A percentile compares a stretch with the other conserved stretches of the same genome.
phyloP scores from a whole-genome alignment of 495 filamentous ascomycete species.

The Endocarpon pusillum region DNA sequence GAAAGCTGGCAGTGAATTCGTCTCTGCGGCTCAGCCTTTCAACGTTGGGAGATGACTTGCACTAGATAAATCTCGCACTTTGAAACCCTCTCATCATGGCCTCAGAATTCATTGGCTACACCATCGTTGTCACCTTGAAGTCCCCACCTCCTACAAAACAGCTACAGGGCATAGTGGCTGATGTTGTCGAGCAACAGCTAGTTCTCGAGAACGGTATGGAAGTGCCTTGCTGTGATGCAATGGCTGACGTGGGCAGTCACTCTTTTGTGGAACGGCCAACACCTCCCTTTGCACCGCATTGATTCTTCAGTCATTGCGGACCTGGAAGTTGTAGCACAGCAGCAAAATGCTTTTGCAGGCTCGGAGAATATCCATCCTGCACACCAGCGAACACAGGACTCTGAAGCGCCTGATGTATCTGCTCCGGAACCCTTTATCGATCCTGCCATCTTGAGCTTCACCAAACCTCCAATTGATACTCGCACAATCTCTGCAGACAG shows the following conservation, averaged over 20 bases:
- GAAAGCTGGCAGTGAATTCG: too few relatives aligned
- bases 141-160: conserved; percentile 45
- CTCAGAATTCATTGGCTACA: conserved; percentile 59
- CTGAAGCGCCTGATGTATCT: conserved; percentile 5
- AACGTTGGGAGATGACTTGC: too few relatives aligned
- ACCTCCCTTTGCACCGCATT: conserved; percentile 29
- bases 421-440: conserved; percentile 29
- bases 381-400: conserved; percentile 6
- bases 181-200: conserved; percentile 56
- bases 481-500: conserved; percentile 3
- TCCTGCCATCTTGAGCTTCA: conserved; percentile 35
- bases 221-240: conserved; percentile 3
- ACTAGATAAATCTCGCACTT: too few relatives aligned
- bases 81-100: too few relatives aligned
- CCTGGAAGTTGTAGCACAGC: conserved; percentile 25
- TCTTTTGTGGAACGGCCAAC: conserved; percentile 31
- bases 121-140: conserved; percentile 57
- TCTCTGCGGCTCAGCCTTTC: too few relatives aligned
- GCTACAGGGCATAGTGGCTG: conserved; percentile 55
- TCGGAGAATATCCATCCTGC: conserved; percentile 14
- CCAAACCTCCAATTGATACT: conserved; percentile 15
- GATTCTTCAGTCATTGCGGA: conserved; percentile 41
- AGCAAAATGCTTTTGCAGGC: conserved; percentile 5
- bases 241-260: conserved; percentile 17
- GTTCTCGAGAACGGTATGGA: conserved; percentile 66